Evolutionary conservation across 805 yeast species (phyloP).

Genomic region (Kuraishia cidri): DNA sequence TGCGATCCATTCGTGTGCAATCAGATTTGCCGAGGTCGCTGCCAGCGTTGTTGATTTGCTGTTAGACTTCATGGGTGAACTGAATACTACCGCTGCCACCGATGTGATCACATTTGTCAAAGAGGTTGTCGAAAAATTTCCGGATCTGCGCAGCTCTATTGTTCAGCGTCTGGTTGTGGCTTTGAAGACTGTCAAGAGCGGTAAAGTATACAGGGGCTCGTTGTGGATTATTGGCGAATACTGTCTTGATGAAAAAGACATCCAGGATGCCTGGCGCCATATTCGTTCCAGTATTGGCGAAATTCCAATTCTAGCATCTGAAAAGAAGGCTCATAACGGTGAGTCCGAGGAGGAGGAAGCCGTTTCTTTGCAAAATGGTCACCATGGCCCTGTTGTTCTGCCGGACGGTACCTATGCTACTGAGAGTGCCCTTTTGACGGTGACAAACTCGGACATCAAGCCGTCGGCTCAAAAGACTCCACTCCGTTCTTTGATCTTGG

Average conservation of each 20-base stretch:
- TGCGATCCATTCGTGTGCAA: conserved; percentile 84
- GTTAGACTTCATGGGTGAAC: conserved; percentile 77
- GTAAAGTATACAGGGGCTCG: conserved; percentile 88
- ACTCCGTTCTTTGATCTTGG: conserved; percentile 69
- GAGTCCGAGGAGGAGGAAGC: conserved; percentile 23
- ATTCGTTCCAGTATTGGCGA: conserved; percentile 82
- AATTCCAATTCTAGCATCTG: conserved; percentile 78
- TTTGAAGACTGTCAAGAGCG: conserved; percentile 65
- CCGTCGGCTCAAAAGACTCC: conserved; percentile 47
- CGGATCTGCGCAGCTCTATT: conserved; percentile 61
- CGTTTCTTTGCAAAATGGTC: conserved; percentile 23
- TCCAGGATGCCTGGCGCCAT: conserved; percentile 81
- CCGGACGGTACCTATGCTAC: conserved; percentile 99
- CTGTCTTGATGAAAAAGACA: conserved; percentile 56
- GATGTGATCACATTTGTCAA: conserved; percentile 90
- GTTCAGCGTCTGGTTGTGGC: conserved; percentile 53
- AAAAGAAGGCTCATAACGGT: conserved; percentile 30
- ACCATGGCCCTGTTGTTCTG: conserved; percentile 69
- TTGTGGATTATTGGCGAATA: conserved; percentile 97
- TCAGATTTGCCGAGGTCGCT: conserved; percentile 84
- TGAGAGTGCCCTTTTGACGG: conserved; percentile 63
- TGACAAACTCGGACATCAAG: conserved; percentile 20
- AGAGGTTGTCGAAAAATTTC: conserved; percentile 89
- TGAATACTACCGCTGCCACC: conserved; percentile 76
- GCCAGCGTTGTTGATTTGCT: conserved; percentile 82